These are phyloP conservation scores for Colletotrichum gloeosporioides DNA, from an alignment of 2,329 filamentous ascomycete genomes.

Conservation along the genomic window DNA sequence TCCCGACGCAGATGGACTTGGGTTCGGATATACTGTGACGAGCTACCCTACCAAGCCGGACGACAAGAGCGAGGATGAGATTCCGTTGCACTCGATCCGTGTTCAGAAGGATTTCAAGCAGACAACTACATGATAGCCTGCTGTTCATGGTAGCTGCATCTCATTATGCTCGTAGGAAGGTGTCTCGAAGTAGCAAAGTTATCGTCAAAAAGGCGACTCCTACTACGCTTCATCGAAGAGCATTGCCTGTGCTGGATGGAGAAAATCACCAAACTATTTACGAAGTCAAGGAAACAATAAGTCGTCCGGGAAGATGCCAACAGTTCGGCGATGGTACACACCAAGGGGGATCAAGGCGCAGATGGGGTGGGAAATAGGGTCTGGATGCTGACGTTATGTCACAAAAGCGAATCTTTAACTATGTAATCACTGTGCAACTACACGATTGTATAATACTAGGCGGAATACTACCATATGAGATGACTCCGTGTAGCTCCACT, in stretches of 20 bases:
- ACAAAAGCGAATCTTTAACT: not conserved
- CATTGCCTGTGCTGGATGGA: not conserved
- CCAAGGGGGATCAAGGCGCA: not conserved
- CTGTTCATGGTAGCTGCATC: not conserved
- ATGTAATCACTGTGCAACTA: not conserved
- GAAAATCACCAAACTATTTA: not conserved
- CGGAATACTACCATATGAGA: not conserved
- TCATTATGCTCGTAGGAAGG: not conserved
- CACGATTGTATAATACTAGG: not conserved
- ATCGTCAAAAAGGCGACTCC: not conserved
- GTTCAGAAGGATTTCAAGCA: constrained; percentile 41
- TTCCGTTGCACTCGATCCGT: constrained; percentile 43
- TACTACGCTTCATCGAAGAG: not conserved
- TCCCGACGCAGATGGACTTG: constrained; percentile 31
- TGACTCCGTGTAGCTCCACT: not conserved
- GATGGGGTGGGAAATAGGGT: not conserved
- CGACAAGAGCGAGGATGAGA: constrained; percentile 38
- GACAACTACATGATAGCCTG: constrained; percentile 15
- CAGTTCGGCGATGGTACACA: not conserved
- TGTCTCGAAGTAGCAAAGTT: not conserved
- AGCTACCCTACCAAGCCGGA: constrained; percentile 31
- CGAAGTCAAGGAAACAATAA: not conserved
- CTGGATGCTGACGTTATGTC: not conserved
- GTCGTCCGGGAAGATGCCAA: not conserved
- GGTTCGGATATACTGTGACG: constrained; percentile 34